Evolutionary conservation across 352 stramenopile species (phyloP).

Genomic region (Phytophthora chlamydospora): DNA sequence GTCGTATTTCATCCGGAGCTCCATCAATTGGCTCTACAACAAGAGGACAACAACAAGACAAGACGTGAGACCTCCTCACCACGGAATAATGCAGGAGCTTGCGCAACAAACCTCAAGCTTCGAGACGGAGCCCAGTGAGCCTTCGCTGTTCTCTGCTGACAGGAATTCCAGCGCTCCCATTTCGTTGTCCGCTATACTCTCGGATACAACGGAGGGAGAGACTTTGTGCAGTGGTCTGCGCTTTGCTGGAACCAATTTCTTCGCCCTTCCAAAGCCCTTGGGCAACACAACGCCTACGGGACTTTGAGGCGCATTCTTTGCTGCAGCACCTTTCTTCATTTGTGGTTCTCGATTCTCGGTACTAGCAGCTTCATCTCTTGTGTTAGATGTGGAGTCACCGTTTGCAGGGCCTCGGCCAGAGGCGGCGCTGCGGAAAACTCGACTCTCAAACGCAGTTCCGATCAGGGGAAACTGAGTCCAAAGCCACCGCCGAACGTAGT

Average conservation of each 20-base stretch:
- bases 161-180: conserved; percentile 74
- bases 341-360: conserved; percentile 2
- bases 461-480: conserved; percentile 89
- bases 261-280: conserved; percentile 30
- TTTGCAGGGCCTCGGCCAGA: conserved; percentile 13
- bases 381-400: conserved; percentile 7
- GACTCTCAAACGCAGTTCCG: conserved; percentile 73
- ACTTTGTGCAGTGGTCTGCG: conserved; percentile 20
- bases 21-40: conserved; percentile 55
- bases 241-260: conserved; percentile 24
- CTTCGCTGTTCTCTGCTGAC: conserved; percentile 55
- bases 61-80: conserved; percentile 34
- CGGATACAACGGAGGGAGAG: conserved; percentile 5
- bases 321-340: conserved; percentile 15
- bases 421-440: conserved; percentile 52
- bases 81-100: neutral
- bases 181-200: conserved; percentile 41
- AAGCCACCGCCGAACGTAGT: conserved; percentile 82
- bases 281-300: conserved; percentile 17
- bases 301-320: conserved; percentile 16
- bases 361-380: conserved; percentile 11
- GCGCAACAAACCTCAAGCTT: conserved; percentile 54
- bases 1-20: conserved; percentile 77
- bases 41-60: conserved; percentile 14
- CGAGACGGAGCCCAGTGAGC: conserved; percentile 56